phyloP scores from a whole-genome alignment of 2,329 filamentous ascomycete species.

The Hypoxylon sp. region DNA sequence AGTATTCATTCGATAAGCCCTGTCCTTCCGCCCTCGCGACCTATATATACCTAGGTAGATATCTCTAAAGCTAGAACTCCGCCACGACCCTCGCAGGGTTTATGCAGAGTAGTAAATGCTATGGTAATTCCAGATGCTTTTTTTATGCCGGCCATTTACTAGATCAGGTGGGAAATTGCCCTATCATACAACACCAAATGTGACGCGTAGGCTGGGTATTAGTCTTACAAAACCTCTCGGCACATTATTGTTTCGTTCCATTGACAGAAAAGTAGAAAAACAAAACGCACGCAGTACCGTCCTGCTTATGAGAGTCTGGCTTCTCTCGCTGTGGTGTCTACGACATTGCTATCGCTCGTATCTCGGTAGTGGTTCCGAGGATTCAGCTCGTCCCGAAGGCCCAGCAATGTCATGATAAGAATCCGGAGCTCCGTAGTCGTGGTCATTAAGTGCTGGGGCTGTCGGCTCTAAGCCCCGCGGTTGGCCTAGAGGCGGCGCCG shows the following conservation, averaged over 20 bases:
- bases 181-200: conserved; percentile 32
- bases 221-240: conserved; percentile 3
- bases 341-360: conserved; percentile 57
- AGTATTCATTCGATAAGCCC: conserved; percentile 15
- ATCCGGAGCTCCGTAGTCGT: conserved; percentile 47
- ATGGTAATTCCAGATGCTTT: conserved; percentile 24
- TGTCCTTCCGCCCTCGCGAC: background rate
- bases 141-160: conserved; percentile 23
- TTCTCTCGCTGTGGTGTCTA: background rate
- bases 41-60: background rate
- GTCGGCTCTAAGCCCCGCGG: conserved; percentile 50
- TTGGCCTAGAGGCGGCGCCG: conserved; percentile 39
- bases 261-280: conserved; percentile 7
- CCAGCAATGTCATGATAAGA: conserved; percentile 66
- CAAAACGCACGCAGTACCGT: conserved; percentile 7
- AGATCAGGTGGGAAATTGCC: conserved; percentile 18
- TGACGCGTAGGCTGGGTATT: conserved; percentile 22
- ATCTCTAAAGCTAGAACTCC: conserved; percentile 17
- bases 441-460: conserved; percentile 52
- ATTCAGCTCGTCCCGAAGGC: conserved; percentile 56
- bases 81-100: conserved; percentile 1
- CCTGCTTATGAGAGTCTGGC: background rate
- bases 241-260: conserved; percentile 4
- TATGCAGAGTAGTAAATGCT: conserved; percentile 15
- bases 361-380: conserved; percentile 54